A percentile compares a stretch with the other conserved stretches of the same genome.
Conservation (phyloP, 306 rosid species). For the Quercus ilex region DNA sequence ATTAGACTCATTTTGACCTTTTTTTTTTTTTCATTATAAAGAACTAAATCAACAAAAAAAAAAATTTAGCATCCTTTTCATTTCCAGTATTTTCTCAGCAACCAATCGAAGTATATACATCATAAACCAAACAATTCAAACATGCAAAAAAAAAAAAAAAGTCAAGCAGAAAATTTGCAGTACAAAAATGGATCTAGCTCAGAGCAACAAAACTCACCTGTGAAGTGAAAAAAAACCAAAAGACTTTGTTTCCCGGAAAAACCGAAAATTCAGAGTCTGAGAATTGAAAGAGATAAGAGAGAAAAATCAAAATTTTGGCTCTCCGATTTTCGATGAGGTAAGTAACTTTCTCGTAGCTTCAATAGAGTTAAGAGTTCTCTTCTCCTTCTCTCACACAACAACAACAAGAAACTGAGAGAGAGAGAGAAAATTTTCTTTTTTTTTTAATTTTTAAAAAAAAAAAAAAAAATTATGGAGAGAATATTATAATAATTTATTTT, state of each 20-base stretch:
- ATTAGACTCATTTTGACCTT: too few species aligned
- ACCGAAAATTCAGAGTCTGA: neutral
- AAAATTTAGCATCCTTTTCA: neutral
- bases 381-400: slow-evolving; percentile 12
- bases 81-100: neutral
- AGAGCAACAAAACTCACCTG: slow-evolving; percentile 37
- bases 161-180: neutral
- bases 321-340: slow-evolving; percentile 3
- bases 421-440: neutral
- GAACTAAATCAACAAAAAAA: neutral
- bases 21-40: neutral
- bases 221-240: slow-evolving; percentile 6
- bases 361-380: slow-evolving; percentile 13
- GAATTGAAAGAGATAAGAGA: neutral
- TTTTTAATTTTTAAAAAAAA: neutral
- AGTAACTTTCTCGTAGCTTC: slow-evolving; percentile 32
- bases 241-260: neutral
- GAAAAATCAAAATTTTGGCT: slow-evolving; percentile 11
- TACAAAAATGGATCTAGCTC: neutral
- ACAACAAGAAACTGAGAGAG: neutral
- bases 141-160: neutral
- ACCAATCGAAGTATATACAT: neutral
- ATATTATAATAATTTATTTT: slow-evolving; percentile 16
- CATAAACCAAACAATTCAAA: neutral
- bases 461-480: neutral